Conservation (phyloP, 2,329 filamentous ascomycete genomes). For the Ophiostoma tasmaniense region DNA sequence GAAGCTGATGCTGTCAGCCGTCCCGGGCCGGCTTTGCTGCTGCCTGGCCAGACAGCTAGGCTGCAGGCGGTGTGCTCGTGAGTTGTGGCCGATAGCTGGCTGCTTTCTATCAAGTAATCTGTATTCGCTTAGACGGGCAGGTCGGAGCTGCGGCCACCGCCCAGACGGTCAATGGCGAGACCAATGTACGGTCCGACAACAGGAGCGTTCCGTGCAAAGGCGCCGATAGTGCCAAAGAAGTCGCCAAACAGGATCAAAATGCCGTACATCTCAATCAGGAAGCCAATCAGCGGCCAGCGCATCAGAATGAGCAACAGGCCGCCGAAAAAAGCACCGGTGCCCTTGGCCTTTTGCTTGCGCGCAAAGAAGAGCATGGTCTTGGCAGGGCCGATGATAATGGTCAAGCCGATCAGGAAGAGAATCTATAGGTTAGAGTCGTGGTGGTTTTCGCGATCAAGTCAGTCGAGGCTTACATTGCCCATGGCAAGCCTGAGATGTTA, state of each 20-base stretch:
- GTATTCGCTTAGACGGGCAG: slow-evolving; percentile 55
- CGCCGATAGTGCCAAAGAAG: slow-evolving; percentile 85
- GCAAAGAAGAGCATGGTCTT: slow-evolving; percentile 95
- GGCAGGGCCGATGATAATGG: slow-evolving; percentile 84
- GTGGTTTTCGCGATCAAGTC: neutral
- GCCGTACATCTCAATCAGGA: slow-evolving; percentile 83
- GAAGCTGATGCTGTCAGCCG: neutral
- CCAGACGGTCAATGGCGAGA: slow-evolving; percentile 59
- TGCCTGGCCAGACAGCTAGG: neutral
- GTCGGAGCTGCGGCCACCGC: slow-evolving; percentile 62
- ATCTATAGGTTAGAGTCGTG: slow-evolving; percentile 48
- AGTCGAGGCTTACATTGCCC: slow-evolving; percentile 64
- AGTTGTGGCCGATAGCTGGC: neutral
- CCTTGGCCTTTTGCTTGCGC: slow-evolving; percentile 83
- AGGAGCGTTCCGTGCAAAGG: slow-evolving; percentile 77
- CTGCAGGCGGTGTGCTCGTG: neutral
- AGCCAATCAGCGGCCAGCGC: slow-evolving; percentile 85
- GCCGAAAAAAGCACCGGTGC: slow-evolving; percentile 76
- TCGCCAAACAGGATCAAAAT: slow-evolving; percentile 92
- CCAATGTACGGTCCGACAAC: slow-evolving; percentile 83
- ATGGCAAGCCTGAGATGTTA: slow-evolving; percentile 66
- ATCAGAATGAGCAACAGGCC: slow-evolving; percentile 81
- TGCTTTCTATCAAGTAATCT: neutral
- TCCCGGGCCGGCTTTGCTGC: neutral
- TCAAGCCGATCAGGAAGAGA: slow-evolving; percentile 93